phyloP scores from a whole-genome alignment of 169 alveolate species.

The Plasmodium billcollinsi region DNA sequence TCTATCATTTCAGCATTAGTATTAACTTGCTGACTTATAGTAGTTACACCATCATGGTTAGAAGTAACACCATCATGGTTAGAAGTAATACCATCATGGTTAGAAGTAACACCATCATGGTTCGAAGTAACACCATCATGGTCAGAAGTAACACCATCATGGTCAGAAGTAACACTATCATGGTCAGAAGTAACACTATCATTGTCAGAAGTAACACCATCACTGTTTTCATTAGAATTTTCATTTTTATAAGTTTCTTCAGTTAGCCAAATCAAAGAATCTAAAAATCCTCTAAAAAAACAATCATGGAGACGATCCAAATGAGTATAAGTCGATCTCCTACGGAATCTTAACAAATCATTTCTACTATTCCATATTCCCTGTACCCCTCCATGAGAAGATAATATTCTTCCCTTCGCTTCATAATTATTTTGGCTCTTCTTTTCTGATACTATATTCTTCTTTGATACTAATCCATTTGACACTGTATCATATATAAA shows the following conservation, averaged over 20 bases:
- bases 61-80: slow-evolving; percentile 4
- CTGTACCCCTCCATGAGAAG: neutral
- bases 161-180: too few relatives aligned
- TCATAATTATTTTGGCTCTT: neutral
- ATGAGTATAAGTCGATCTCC: slow-evolving; percentile 23
- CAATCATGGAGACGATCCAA: slow-evolving; percentile 36
- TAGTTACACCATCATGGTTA: too few relatives aligned
- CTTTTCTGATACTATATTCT: too few relatives aligned
- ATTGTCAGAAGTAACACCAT: too few relatives aligned
- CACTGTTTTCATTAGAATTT: too few relatives aligned
- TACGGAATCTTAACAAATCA: slow-evolving; percentile 20
- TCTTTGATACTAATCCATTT: too few relatives aligned
- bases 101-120: too few relatives aligned
- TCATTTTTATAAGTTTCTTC: slow-evolving; percentile 23
- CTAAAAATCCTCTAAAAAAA: slow-evolving; percentile 55
- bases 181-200: too few relatives aligned
- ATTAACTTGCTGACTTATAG: neutral
- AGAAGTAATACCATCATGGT: too few relatives aligned
- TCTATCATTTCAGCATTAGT: slow-evolving; percentile 10
- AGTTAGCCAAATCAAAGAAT: slow-evolving; percentile 32
- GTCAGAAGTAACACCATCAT: too few relatives aligned
- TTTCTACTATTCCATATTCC: slow-evolving; percentile 12
- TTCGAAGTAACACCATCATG: too few relatives aligned
- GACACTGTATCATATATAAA: too few relatives aligned
- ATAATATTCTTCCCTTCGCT: neutral